Base-by-base conservation (phyloP, 192 early-diverging fungal species). In the Podila minutissima region DNA sequence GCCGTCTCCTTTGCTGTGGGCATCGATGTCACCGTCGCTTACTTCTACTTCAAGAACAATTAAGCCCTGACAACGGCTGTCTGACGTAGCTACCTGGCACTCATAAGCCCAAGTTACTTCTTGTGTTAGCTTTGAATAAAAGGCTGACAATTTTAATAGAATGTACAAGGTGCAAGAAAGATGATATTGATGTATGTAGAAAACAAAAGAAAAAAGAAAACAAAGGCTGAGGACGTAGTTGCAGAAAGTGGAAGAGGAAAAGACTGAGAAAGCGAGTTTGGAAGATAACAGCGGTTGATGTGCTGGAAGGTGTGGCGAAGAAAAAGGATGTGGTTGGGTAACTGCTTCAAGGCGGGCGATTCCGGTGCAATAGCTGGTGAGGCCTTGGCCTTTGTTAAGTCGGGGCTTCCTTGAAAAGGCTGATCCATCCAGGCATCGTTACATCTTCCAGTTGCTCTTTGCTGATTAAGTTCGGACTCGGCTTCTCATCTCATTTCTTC, bases 11-110 rank as follows among this genome's bases (percentile, higher is more conserved):
- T 58, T 31, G 48, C 41, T 13, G 57, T 60, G 0, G 74, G 74
- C 9, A 58, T 58, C 15, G 74, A 76, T 71, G 67, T 71, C 62
- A 76, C 74, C 58, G 66, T 66, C n/a, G 74, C 74, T 22, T 76
- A 76, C 68, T 76, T 71, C 38, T 70, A 67, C 3, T 59, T 63
- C 10, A 58, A 67, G 24, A 57, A 53, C 51, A 53, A 55, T 22
- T 55, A 55, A 51, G 20, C 49, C 13, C 8, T 13, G 49, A 51
- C 49, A n/a, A 51, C 17, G 8, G 15, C 33, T 33, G 33, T 33
- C 33, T 33, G 33, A 7, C 41, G 15, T 24, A 9, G 20, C 17
- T 55, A 20, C 24, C 19, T 10, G 24, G 5, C 9, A 55, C 53
- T 11, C 11, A 10, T 55, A 24, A 26, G 10, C 5, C 8, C n/a